phyloP scores from a whole-genome alignment of 73 alveolate species.

The Stentor roeselii region DNA sequence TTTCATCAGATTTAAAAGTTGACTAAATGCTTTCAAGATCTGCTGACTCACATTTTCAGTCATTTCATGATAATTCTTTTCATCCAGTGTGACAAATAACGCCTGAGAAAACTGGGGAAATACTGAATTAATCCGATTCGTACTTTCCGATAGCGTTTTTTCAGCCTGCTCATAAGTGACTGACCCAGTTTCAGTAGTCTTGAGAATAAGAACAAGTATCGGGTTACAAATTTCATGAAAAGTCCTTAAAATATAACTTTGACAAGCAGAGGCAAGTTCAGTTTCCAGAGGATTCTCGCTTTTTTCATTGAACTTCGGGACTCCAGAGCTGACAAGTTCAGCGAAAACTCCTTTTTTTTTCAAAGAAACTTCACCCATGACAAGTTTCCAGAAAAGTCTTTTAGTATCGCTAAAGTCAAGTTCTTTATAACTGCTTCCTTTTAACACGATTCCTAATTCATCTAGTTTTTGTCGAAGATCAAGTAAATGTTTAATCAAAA shows the following conservation, averaged over 20 bases:
- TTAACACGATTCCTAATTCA: not conserved
- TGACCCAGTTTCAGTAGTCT: not conserved
- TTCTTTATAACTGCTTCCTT: not conserved
- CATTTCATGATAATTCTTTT: not conserved
- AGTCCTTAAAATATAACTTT: not conserved
- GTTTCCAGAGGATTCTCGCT: not conserved
- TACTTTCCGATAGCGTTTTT: not conserved
- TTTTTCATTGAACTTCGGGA: not conserved
- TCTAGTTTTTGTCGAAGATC: not conserved
- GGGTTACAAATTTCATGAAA: constrained; percentile 19
- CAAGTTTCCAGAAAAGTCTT: constrained; percentile 17
- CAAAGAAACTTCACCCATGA: constrained; percentile 20
- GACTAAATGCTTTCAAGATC: constrained; percentile 6
- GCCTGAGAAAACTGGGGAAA: not conserved
- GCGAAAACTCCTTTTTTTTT: constrained; percentile 20
- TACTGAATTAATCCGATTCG: not conserved
- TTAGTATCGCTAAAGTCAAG: constrained; percentile 15
- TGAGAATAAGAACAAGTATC: not conserved
- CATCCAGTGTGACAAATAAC: not conserved
- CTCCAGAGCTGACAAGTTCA: constrained; percentile 13
- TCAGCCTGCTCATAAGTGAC: not conserved
- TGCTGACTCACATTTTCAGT: not conserved
- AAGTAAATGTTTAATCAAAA: not conserved
- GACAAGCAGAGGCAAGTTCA: not conserved
- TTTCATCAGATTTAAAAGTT: not conserved